Base-by-base conservation (phyloP, 148 eudicot species). In the Fagopyrum homotropicum region DNA sequence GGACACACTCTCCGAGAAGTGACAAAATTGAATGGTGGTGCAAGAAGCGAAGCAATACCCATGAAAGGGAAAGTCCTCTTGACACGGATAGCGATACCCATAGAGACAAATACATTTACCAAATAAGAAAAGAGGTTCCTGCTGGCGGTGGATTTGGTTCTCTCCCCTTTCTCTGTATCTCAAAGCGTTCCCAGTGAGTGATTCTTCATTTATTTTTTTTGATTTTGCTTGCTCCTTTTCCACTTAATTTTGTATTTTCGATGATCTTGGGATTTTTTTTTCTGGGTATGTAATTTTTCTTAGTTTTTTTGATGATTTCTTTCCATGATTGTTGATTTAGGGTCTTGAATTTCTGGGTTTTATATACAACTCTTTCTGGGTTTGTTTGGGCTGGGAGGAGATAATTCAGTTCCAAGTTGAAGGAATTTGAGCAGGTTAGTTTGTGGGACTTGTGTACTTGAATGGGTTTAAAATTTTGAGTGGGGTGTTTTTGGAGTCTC, bases 1-100 rank as follows among this genome's bases (percentile, higher is more conserved):
- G 12, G 12, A 35, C 71, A 66, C 71, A 14, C 46, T 35, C 70
- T 17, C 47, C 72, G 29, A 35, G 69, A 80, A 83, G 76, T 80
- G 80, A 83, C 79, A 75, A 68, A 80, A 83, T 71, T 75, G n/a
- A 80, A 77, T 83, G 78, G 74, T 72, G 74, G 55, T 60, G 80
- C 80, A 49, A 49, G 40, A 35, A 26, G 55, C 44, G 74, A 72
- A 72, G 55, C 74, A 49, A 72, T 46, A 72, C 51, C 52, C 55
- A 49, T 45, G 74, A 72, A 72, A 72, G 47, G 74, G 74, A 72
- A 72, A 72, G 74, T 45, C 74, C 74, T 46, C 74, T 72, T 17
- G 74, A 46, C 74, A 72, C 55, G 71, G 47, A 72, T 72, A 72
- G 54, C 51, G 74, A 72, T 72, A 72, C 54, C 51, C 40, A 47